These are phyloP conservation scores for Colletotrichum caudatum DNA, from an alignment of 2,329 filamentous ascomycete species.

Conservation along the genomic window DNA sequence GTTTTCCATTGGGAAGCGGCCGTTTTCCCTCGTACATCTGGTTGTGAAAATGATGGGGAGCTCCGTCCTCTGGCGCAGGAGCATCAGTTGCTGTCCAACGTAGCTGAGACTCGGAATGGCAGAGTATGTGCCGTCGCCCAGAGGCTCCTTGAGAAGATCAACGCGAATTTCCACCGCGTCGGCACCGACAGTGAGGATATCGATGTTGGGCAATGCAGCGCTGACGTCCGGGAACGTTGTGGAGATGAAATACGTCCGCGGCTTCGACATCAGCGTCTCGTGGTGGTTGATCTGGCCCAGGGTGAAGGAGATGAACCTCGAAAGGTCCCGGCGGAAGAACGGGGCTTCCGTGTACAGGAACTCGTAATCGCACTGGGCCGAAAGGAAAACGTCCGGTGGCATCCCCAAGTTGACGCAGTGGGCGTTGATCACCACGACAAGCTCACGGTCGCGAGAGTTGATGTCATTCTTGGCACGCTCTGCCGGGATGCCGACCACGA, in stretches of 20 bases:
- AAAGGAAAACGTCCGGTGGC: conserved; percentile 74
- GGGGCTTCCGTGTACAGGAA: conserved; percentile 82
- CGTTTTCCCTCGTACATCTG: conserved; percentile 84
- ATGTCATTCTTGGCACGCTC: conserved; percentile 69
- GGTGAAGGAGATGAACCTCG: conserved; percentile 83
- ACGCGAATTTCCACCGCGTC: conserved; percentile 89
- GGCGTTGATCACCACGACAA: conserved; percentile 78
- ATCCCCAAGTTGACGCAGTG: conserved; percentile 80
- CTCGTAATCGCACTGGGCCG: conserved; percentile 82
- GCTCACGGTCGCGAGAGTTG: conserved; percentile 65
- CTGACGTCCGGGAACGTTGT: conserved; percentile 90
- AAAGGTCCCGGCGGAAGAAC: conserved; percentile 80
- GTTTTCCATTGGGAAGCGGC: conserved; percentile 85
- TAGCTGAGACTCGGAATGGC: conserved; percentile 83
- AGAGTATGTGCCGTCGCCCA: conserved; percentile 70
- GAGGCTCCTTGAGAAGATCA: conserved; percentile 81
- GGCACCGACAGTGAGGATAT: conserved; percentile 87
- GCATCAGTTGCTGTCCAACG: conserved; percentile 88
- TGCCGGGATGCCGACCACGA: conserved; percentile 76
- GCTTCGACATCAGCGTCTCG: conserved; percentile 80
- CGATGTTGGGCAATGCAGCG: conserved; percentile 84
- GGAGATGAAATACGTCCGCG: conserved; percentile 85
- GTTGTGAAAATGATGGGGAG: conserved; percentile 93
- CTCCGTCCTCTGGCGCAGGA: conserved; percentile 84
- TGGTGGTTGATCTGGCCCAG: conserved; percentile 84